Base-by-base conservation (phyloP, 2,329 filamentous ascomycete genomes). In the Cladophialophora carrionii region DNA sequence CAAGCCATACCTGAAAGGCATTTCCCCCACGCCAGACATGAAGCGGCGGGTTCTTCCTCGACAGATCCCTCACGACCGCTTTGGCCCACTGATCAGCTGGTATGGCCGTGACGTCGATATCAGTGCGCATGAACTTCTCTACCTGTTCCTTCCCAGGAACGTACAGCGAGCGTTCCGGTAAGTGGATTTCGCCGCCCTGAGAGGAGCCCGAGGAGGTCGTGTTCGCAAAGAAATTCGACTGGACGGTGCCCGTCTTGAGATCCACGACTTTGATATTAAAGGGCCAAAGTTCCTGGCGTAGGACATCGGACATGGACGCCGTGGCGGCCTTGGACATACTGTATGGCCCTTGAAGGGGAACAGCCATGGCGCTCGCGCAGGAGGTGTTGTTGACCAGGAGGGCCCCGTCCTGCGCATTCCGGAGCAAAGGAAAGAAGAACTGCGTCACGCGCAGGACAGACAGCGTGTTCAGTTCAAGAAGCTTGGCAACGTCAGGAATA, bases 51-150 rank as follows among this genome's bases (percentile, higher is more conserved):
- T 60, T 57, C 81, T 0, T 84, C 80, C 70, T 88, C 53, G 86
- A 71, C 7, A 87, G 77, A 69, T 85, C 80, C 8, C 74, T 74
- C 4, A 87, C 85, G 2, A 87, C 85, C 41, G 79, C 81, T 61
- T 75, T 17, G 20, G 60, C 63, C 65, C 67, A 65, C 31, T 62
- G 20, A 41, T 57, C 49, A 10, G 54, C 48, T 3, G 60, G 58
- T 51, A 60, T 59, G 22, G 32, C 10, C 10, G 59, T 17, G 2
- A 60, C 31, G 9, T 48, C 53, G 17, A 43, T 43, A 24, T 61
- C 49, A 24, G 55, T 52, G 31, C 57, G 51, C 32, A 67, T 60
- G 41, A 69, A 63, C n/a, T 61, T 58, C 56, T 60, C 57, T 2
- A 69, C 49, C 57, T 54, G 41, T 32, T 67, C 62, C 43, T 64